Base-by-base conservation (phyloP, 2,329 filamentous ascomycete species). In the Penicillium griseofulvum region DNA sequence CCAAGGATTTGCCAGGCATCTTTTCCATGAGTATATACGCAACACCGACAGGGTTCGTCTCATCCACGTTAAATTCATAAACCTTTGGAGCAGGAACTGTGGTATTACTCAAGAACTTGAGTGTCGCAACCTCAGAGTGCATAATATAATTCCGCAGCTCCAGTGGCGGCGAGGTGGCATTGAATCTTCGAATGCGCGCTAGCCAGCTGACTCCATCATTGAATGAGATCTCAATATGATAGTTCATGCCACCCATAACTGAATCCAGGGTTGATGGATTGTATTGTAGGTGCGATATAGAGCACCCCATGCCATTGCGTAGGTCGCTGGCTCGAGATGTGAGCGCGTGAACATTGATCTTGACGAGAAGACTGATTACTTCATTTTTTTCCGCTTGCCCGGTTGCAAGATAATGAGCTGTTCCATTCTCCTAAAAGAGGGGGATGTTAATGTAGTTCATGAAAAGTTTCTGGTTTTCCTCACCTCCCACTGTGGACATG, bases 181-280 rank as follows among this genome's bases (percentile, higher is more conserved):
- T 76, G 53, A 62, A 68, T 55, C 72, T 71, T 47, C 73, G 74
- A 45, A 79, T 71, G 12, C 77, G 71, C 17, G 74, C 74, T 2
- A 80, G 66, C 78, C 76, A 80, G 43, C 57, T 66, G 26, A 76
- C 57, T 38, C 74, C 74, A 59, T 80, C 77, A 5, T 76, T 69
- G 55, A 80, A 80, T 7, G 46, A 53, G 47, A 80, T 61, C 36
- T 76, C 70, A 38, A 76, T 58, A 56, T 80, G 74, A 59, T 74
- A 80, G 57, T 80, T 78, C 71, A 74, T 76, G 3, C 75, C 74
- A 1, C 75, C 76, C 72, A 80, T 79, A 0, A 77, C 68, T 6
- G 73, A 71, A 36, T 61, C 70, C 44, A 64, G 67, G 22, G 56
- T 71, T 4, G 59, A 58, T 61, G 61, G 64, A 52, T 76, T 68